A percentile compares a stretch with the other conserved stretches of the same genome.
phyloP scores from a whole-genome alignment of 2,329 filamentous ascomycete species.

The Aspergillus ibericus region DNA sequence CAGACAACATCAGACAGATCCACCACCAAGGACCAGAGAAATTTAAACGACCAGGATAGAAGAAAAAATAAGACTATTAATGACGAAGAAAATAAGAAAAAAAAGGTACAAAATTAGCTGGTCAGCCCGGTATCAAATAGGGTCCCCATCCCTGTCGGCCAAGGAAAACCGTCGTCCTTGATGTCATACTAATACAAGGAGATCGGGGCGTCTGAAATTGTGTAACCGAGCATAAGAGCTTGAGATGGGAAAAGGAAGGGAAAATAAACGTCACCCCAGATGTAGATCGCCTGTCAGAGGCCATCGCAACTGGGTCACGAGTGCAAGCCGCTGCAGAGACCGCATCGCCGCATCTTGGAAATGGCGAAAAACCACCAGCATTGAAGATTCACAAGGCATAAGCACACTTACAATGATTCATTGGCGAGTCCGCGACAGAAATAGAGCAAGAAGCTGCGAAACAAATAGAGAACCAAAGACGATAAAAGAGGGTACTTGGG shows the following conservation, averaged over 20 bases:
- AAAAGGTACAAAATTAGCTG: constrained; percentile 17
- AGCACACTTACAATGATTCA: constrained; percentile 26
- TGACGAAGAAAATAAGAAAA: constrained; percentile 27
- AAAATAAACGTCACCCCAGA: constrained; percentile 18
- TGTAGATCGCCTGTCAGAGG: constrained; percentile 23
- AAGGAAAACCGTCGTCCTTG: constrained; percentile 19
- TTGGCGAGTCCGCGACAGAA: constrained; percentile 12
- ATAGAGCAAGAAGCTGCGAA: not conserved
- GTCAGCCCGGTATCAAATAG: constrained; percentile 23
- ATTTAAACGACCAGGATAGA: constrained; percentile 25
- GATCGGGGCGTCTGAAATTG: constrained; percentile 15
- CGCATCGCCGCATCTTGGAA: not conserved
- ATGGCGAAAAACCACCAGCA: not conserved
- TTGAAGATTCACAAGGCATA: constrained; percentile 15
- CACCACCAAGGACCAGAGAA: constrained; percentile 12
- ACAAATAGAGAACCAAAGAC: not conserved
- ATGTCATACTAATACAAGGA: constrained; percentile 19
- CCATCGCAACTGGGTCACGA: constrained; percentile 11
- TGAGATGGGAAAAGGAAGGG: constrained; percentile 14
- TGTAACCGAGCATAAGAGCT: constrained; percentile 18
- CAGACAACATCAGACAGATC: not conserved
- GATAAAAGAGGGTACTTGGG: not conserved
- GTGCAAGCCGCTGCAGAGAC: not conserved
- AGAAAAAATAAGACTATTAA: not conserved
- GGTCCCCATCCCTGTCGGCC: constrained; percentile 24